These are phyloP conservation scores for Funneliformis mosseae DNA, from an alignment of 192 early-diverging fungal species.

Conservation along the genomic window DNA sequence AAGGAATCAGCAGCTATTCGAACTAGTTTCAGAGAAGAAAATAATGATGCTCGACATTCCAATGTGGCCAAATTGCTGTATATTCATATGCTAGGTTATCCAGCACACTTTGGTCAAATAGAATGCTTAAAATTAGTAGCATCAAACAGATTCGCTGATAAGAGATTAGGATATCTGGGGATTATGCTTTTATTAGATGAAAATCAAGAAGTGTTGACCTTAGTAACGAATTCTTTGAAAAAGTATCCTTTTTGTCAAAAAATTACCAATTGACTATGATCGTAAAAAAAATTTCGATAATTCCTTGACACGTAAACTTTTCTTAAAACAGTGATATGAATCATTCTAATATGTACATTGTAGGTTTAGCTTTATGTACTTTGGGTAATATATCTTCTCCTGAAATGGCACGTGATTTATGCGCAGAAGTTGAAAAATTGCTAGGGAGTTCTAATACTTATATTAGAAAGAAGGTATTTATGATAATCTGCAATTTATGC, in stretches of 20 bases:
- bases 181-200: constrained; percentile 98
- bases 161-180: constrained; percentile 97
- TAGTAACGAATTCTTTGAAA: constrained; percentile 97
- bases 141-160: constrained; percentile 91
- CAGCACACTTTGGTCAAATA: constrained; percentile 99
- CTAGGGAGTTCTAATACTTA: constrained; percentile 90
- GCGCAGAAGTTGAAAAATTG: constrained; percentile 90
- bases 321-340: constrained; percentile 80
- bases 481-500: not conserved
- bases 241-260: constrained; percentile 63
- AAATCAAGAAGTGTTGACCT: constrained; percentile 94
- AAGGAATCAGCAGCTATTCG: constrained; percentile 95
- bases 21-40: constrained; percentile 96
- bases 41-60: constrained; percentile 84
- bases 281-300: not conserved
- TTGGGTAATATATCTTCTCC: constrained; percentile 95
- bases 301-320: constrained; percentile 29
- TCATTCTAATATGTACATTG: constrained; percentile 92
- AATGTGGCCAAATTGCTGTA: constrained; percentile 98
- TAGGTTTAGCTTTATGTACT: constrained; percentile 96
- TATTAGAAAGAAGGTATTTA: constrained; percentile 89
- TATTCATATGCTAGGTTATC: constrained; percentile 98
- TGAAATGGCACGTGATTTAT: constrained; percentile 94
- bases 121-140: constrained; percentile 98
- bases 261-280: not conserved